Evolutionary conservation across 805 yeast species (phyloP), one percentile per base, ranked within the genome.

Genomic region (Teunomyces aglyptinius): DNA sequence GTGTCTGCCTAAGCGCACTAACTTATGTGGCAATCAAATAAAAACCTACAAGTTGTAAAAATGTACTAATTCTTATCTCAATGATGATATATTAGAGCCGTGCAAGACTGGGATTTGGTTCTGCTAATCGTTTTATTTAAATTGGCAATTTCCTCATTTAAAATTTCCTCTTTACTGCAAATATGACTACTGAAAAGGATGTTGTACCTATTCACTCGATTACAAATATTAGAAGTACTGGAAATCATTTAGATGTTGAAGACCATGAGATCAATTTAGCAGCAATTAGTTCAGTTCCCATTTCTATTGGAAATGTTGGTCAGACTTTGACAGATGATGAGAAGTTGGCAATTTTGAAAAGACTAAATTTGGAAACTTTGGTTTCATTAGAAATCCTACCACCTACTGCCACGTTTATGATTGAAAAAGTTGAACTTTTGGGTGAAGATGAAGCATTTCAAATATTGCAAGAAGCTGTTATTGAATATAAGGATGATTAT

Each of bases 391-490:
- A 63, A 18, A 61, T 60, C 40, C 56, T 68, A 44, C 72, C 72
- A 5, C 50, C 52, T 12, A 28, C 15, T 28, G 71, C 65, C n/a
- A 56, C 68, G 13, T 75, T 63, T 53, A 70, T 77, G 66, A 61
- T 73, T 47, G 72, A 68, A 28, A 71, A 69, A 49, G 65, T 74
- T 41, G 65, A 61, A 53, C 49, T 52, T 24, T 49, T 74, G 53
- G 42, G 66, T 3, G 53, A 63, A 8, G 70, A 64, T 1, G 77
- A 76, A 33, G 70, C 81, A 0, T 32, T 70, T 1, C 63, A 61
- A 8, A 67, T 77, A 34, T 56, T 81, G 38, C 54, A 60, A 28
- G 61, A 65, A 12, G 72, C 76, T 4, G 49, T 71, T 4, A 67
- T 54, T 1, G 68, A 72, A 15, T 81, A 77, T 51, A 40, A 51